Percentiles rank a stretch among this genome's conserved stretches.
Evolutionary conservation across 306 rosid species (phyloP).

Genomic region (Vigna nakashimae): DNA sequence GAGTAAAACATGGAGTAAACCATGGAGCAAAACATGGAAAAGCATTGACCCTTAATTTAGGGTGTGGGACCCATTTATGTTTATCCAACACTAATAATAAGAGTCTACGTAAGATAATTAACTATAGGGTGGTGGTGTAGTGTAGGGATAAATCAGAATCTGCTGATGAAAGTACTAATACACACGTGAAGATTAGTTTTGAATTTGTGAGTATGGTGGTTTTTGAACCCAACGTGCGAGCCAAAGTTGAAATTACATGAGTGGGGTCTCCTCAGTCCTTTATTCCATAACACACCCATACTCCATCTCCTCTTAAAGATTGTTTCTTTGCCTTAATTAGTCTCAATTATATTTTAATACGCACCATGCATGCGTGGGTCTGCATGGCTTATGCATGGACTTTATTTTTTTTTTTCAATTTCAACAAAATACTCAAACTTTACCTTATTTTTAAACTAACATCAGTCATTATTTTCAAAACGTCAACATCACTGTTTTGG

Average conservation of each 20-base stretch:
- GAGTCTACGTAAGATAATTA: neutral
- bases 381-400: neutral
- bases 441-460: neutral
- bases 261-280: conserved; percentile 39
- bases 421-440: neutral
- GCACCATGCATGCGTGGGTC: conserved; percentile 1
- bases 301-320: neutral
- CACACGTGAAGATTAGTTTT: conserved; percentile 38
- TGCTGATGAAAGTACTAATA: neutral
- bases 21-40: no score
- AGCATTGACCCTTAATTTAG: no score
- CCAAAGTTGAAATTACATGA: conserved; percentile 2
- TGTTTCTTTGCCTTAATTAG: neutral
- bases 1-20: no score
- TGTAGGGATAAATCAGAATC: conserved; percentile 7
- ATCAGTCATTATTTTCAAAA: neutral
- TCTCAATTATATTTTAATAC: neutral
- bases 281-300: conserved; percentile 11
- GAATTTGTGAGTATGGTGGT: conserved; percentile 1
- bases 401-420: neutral
- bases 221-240: conserved; percentile 35
- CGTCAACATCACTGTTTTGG: neutral
- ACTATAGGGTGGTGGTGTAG: neutral
- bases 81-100: neutral
- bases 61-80: no score